These are phyloP conservation scores for Ophiostoma ulmi DNA, from an alignment of 2,329 filamentous ascomycete genomes.

Conservation along the genomic window DNA sequence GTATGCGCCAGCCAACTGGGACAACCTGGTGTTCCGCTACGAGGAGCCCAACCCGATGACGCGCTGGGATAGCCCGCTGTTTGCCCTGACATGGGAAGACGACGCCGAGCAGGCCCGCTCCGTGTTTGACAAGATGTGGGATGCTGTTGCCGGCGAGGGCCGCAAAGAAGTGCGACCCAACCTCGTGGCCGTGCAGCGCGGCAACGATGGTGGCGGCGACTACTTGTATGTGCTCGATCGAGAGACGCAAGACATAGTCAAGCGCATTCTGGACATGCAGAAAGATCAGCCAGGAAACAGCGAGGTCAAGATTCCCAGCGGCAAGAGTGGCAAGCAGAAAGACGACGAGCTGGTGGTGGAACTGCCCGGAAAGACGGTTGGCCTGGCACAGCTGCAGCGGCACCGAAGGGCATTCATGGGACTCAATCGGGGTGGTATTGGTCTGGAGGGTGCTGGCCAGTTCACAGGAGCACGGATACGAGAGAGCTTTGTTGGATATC, in stretches of 20 bases:
- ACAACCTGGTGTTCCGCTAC: slow-evolving; percentile 75
- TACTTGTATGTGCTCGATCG: slow-evolving; percentile 77
- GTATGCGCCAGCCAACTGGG: slow-evolving; percentile 59
- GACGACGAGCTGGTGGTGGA: slow-evolving; percentile 53
- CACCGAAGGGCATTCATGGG: slow-evolving; percentile 71
- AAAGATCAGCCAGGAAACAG: slow-evolving; percentile 61
- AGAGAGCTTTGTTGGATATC: slow-evolving; percentile 60
- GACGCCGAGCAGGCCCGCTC: slow-evolving; percentile 51
- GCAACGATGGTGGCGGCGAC: slow-evolving; percentile 60
- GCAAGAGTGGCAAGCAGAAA: slow-evolving; percentile 16
- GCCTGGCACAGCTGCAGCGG: slow-evolving; percentile 70
- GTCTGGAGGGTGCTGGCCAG: slow-evolving; percentile 50
- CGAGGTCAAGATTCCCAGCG: slow-evolving; percentile 47
- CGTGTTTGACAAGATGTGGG: slow-evolving; percentile 66
- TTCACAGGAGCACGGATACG: slow-evolving; percentile 52
- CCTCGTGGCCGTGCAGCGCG: slow-evolving; percentile 63
- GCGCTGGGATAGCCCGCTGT: slow-evolving; percentile 77
- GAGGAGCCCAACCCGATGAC: slow-evolving; percentile 84
- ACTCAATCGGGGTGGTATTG: slow-evolving; percentile 67
- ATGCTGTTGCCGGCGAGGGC: slow-evolving; percentile 59
- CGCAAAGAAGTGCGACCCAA: slow-evolving; percentile 65
- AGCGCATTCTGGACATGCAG: slow-evolving; percentile 63
- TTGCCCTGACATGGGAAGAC: slow-evolving; percentile 74
- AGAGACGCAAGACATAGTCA: slow-evolving; percentile 71
- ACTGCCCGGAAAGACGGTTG: slow-evolving; percentile 61